phyloP scores from a whole-genome alignment of 345 rosid species.

The Physaria fendleri region DNA sequence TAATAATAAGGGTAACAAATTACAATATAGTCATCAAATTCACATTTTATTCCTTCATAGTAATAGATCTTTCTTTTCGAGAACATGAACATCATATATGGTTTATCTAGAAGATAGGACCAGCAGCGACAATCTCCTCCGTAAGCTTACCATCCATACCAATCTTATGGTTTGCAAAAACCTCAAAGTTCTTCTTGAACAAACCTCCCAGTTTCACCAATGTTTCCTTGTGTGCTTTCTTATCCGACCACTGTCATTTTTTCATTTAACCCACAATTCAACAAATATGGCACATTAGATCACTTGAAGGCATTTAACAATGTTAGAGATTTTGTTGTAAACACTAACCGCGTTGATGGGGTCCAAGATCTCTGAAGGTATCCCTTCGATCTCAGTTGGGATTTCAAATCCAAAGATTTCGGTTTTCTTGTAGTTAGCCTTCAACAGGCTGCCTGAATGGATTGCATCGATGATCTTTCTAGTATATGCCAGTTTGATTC shows the following conservation, averaged over 20 bases:
- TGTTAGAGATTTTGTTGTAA: not conserved
- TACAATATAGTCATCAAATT: too few species aligned
- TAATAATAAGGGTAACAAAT: too few species aligned
- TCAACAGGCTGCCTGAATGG: constrained; percentile 71
- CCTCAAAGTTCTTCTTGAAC: constrained; percentile 74
- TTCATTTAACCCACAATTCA: not conserved
- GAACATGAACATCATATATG: not conserved
- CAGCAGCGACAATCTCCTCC: constrained; percentile 78
- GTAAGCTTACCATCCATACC: constrained; percentile 73
- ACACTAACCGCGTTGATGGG: constrained; percentile 69
- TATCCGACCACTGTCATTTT: constrained; percentile 69
- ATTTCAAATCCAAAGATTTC: constrained; percentile 79
- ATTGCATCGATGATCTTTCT: constrained; percentile 88
- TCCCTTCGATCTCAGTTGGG: constrained; percentile 66
- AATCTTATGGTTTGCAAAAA: constrained; percentile 67
- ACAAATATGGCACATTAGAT: not conserved
- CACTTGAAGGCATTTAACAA: not conserved
- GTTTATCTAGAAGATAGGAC: constrained; percentile 52
- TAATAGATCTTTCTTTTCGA: not conserved
- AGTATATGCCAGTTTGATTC: constrained; percentile 79
- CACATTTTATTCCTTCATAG: constrained; percentile 5
- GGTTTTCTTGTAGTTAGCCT: constrained; percentile 62
- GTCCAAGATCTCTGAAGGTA: constrained; percentile 80
- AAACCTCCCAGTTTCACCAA: constrained; percentile 79
- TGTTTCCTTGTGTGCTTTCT: constrained; percentile 69